phyloP scores from a whole-genome alignment of 768 basidiomycete species.

The Auriculariales sp. region DNA sequence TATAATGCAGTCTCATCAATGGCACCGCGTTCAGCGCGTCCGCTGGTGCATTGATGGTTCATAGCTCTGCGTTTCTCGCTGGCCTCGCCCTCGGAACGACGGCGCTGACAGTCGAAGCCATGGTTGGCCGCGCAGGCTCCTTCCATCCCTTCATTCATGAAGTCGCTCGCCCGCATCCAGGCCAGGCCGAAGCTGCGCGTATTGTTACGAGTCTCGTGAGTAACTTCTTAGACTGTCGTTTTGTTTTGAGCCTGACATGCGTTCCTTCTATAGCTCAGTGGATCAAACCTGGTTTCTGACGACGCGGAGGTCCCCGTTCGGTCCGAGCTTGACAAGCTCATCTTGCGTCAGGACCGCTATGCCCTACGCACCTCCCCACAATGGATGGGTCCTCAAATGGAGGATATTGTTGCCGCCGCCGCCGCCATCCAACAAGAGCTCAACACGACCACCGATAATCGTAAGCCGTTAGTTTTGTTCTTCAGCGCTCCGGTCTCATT shows the following conservation, averaged over 20 bases:
- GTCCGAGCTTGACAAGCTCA: conserved; percentile 9
- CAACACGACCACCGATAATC: conserved; percentile 19
- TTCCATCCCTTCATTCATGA: conserved; percentile 16
- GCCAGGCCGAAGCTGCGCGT: conserved; percentile 14
- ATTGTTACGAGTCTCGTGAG: conserved; percentile 11
- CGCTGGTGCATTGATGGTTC: conserved; percentile 12
- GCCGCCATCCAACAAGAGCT: conserved; percentile 12
- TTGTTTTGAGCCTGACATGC: not conserved
- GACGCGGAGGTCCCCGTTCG: not conserved
- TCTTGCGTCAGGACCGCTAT: conserved; percentile 17
- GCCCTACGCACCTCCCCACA: conserved; percentile 12
- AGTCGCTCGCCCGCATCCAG: conserved; percentile 14
- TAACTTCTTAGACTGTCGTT: not conserved
- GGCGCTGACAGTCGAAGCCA: conserved; percentile 15
- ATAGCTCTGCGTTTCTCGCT: conserved; percentile 11
- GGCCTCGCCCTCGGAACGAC: conserved; percentile 11
- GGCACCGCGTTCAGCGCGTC: conserved; percentile 11
- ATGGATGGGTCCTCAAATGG: conserved; percentile 16
- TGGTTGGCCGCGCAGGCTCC: conserved; percentile 13
- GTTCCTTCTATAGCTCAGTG: not conserved
- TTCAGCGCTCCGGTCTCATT: too few relatives aligned
- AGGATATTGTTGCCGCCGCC: conserved; percentile 11
- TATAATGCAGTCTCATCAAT: too few relatives aligned
- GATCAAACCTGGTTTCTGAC: not conserved
- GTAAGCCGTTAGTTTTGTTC: conserved; percentile 6